phyloP scores from a whole-genome alignment of 1,284 basidiomycete species.

The Hemileia vastatrix region DNA sequence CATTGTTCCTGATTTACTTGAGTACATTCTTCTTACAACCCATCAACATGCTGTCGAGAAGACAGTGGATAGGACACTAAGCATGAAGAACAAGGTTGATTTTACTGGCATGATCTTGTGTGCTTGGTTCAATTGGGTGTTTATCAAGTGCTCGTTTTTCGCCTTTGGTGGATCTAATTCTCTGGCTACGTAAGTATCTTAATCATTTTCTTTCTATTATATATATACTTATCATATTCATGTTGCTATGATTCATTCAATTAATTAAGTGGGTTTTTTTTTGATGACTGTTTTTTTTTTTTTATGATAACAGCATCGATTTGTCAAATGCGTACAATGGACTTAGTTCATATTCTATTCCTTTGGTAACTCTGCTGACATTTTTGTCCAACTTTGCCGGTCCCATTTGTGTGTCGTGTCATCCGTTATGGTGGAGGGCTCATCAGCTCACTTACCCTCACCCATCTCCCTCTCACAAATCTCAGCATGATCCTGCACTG shows the following conservation, averaged over 20 bases:
- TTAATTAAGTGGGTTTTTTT: too few species aligned
- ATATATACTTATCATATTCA: too few species aligned
- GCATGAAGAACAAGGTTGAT: not conserved
- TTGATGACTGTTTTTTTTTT: too few species aligned
- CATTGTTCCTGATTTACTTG: not conserved
- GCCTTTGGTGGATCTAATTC: slow-evolving; percentile 31
- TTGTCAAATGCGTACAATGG: slow-evolving; percentile 31
- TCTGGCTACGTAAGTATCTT: slow-evolving; percentile 28
- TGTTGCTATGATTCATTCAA: too few species aligned
- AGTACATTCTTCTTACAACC: not conserved
- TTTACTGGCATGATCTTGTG: not conserved
- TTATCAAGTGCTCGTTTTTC: slow-evolving; percentile 26
- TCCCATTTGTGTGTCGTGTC: slow-evolving; percentile 21
- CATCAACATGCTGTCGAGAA: not conserved
- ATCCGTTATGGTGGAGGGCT: not conserved
- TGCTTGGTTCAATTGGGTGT: slow-evolving; percentile 6
- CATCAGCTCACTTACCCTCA: slow-evolving; percentile 4
- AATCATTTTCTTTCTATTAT: too few species aligned
- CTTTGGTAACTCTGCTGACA: slow-evolving; percentile 27
- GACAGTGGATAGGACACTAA: not conserved
- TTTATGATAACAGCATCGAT: slow-evolving; percentile 24
- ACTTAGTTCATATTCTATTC: slow-evolving; percentile 24
- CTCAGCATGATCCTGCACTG: not conserved
- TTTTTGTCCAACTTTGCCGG: slow-evolving; percentile 32
- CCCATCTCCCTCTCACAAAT: not conserved